Conservation (phyloP, 2,329 filamentous ascomycete genomes). For the Aspergillus ochraceoroseus region DNA sequence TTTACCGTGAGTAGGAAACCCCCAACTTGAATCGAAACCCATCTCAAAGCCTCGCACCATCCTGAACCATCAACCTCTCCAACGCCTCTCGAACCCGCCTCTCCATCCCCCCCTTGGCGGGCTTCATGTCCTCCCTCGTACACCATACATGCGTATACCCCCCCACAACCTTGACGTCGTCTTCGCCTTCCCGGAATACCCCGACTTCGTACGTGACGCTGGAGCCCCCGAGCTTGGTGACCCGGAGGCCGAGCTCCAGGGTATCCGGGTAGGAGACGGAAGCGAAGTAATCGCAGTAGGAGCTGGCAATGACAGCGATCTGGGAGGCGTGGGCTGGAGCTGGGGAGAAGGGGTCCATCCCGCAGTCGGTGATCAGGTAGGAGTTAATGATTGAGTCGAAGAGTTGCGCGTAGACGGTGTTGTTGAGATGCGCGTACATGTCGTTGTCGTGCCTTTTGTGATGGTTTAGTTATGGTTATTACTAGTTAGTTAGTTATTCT, state of each 20-base stretch:
- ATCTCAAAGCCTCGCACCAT: constrained; percentile 25
- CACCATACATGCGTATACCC: constrained; percentile 87
- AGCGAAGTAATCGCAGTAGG: constrained; percentile 78
- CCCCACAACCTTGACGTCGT: constrained; percentile 75
- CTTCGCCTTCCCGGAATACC: constrained; percentile 70
- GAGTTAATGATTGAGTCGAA: constrained; percentile 89
- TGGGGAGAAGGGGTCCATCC: constrained; percentile 61
- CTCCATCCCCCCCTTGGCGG: constrained; percentile 55
- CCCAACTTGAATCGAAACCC: constrained; percentile 21
- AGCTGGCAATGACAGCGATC: constrained; percentile 79
- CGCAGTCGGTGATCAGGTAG: constrained; percentile 76
- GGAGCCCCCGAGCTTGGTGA: constrained; percentile 76
- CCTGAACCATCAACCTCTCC: constrained; percentile 49
- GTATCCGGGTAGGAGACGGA: constrained; percentile 76
- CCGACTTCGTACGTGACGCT: constrained; percentile 89
- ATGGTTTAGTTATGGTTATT: background rate
- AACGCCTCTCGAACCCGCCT: constrained; percentile 48
- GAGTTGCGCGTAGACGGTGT: constrained; percentile 77
- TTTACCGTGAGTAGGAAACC: too few relatives aligned
- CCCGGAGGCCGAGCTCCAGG: constrained; percentile 73
- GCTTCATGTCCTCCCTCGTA: constrained; percentile 64
- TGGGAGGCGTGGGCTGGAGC: constrained; percentile 41
- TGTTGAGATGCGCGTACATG: constrained; percentile 93
- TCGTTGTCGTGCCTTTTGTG: constrained; percentile 75
- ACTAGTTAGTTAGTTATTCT: background rate